Conservation (phyloP, 208 protist genomes). For the Leishmania tropica region DNA sequence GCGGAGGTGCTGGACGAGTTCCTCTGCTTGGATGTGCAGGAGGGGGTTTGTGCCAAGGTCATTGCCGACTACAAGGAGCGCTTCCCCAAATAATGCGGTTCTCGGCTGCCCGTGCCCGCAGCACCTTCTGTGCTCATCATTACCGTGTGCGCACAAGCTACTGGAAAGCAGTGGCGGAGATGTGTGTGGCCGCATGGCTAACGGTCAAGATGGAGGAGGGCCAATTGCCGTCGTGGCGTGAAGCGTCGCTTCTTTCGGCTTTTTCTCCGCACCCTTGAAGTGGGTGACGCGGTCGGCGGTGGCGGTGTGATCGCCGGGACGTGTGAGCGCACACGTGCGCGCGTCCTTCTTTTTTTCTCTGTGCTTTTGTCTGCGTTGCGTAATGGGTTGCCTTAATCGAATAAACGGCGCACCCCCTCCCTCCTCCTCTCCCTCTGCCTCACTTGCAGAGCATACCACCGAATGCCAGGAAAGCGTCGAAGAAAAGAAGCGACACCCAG, state of each 20-base stretch:
- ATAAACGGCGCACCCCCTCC: neutral
- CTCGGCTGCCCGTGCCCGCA: neutral
- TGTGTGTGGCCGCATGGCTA: neutral
- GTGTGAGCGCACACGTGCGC: neutral
- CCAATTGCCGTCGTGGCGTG: neutral
- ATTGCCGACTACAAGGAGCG: conserved; percentile 36
- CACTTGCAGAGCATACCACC: neutral
- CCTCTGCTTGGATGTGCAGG: conserved; percentile 37
- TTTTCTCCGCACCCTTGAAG: neutral
- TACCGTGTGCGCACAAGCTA: neutral
- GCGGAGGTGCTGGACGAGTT: conserved; percentile 57
- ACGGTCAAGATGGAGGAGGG: neutral
- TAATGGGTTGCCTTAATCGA: conserved; percentile 2
- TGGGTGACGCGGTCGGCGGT: neutral
- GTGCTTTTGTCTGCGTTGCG: neutral
- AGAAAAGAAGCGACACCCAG: neutral
- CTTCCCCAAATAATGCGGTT: neutral
- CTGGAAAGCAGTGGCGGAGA: neutral
- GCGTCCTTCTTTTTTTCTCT: neutral
- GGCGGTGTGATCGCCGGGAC: neutral
- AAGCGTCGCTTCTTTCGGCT: neutral
- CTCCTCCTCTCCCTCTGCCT: neutral
- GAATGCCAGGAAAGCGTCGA: neutral
- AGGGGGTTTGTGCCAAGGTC: conserved; percentile 37
- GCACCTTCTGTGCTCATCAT: neutral